Percentiles rank a stretch among this genome's conserved stretches.
These are phyloP conservation scores for Pseudotsuga menziesii DNA, from an alignment of 75 land plant genomes.

Conservation along the genomic window DNA sequence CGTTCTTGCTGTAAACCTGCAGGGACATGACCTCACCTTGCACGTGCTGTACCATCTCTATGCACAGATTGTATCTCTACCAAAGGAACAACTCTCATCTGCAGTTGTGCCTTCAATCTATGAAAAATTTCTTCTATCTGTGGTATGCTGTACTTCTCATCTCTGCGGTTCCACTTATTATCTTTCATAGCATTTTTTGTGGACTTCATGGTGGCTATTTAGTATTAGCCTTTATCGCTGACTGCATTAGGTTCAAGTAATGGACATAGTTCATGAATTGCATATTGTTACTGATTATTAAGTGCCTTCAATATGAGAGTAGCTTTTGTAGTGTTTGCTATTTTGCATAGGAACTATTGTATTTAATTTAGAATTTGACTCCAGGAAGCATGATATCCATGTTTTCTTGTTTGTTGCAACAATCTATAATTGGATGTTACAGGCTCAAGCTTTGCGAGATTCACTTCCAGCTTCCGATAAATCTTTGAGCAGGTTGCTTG, in stretches of 20 bases:
- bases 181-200: neutral
- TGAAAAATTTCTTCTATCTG: constrained; percentile 72
- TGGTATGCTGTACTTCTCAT: constrained; percentile 43
- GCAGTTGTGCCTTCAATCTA: constrained; percentile 43
- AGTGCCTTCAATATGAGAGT: neutral
- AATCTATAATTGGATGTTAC: constrained; percentile 6
- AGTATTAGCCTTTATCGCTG: neutral
- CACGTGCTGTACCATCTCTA: constrained; percentile 74
- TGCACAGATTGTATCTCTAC: constrained; percentile 28
- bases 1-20: constrained; percentile 10
- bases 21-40: constrained; percentile 94
- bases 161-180: neutral
- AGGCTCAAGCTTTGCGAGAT: constrained; percentile 83
- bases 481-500: constrained; percentile 80
- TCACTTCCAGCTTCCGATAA: constrained; percentile 81
- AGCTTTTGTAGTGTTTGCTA: neutral
- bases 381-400: neutral
- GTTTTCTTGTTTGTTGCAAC: too few species aligned
- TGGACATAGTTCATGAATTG: neutral
- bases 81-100: constrained; percentile 16
- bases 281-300: neutral
- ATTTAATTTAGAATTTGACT: neutral
- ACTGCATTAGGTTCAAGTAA: neutral
- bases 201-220: neutral
- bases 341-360: neutral